phyloP scores from a whole-genome alignment of 345 rosid genomes.

The Heritiera littoralis region DNA sequence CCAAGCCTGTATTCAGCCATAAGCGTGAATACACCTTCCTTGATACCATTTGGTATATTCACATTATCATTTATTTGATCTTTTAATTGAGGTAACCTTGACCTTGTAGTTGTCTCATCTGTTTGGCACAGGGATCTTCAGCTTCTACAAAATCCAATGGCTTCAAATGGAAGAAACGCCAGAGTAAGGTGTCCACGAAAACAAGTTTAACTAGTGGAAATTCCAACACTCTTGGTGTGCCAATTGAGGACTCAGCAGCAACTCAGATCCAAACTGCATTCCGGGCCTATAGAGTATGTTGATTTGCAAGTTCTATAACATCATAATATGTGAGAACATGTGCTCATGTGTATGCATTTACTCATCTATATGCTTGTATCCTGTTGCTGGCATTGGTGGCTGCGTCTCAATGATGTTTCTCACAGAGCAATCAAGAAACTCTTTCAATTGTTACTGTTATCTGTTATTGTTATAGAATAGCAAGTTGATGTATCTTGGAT shows the following conservation, averaged over 20 bases:
- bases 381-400: neutral
- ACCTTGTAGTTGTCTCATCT: slow-evolving; percentile 8
- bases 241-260: slow-evolving; percentile 64
- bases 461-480: neutral
- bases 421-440: neutral
- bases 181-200: slow-evolving; percentile 31
- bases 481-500: neutral
- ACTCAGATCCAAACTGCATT: slow-evolving; percentile 71
- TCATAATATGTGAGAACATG: neutral
- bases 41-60: neutral
- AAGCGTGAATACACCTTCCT: neutral
- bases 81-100: neutral
- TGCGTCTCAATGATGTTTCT: neutral
- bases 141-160: slow-evolving; percentile 58
- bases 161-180: slow-evolving; percentile 54
- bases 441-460: neutral
- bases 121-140: slow-evolving; percentile 48
- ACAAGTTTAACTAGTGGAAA: slow-evolving; percentile 23
- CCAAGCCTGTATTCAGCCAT: neutral
- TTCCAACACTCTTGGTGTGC: slow-evolving; percentile 35
- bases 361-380: neutral
- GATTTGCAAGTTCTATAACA: neutral
- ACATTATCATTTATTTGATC: neutral
- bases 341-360: neutral
- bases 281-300: slow-evolving; percentile 66